A percentile compares a stretch with the other conserved stretches of the same genome.
phyloP scores from a whole-genome alignment of 1,284 basidiomycete genomes.

The Leccinum pallidistipes region DNA sequence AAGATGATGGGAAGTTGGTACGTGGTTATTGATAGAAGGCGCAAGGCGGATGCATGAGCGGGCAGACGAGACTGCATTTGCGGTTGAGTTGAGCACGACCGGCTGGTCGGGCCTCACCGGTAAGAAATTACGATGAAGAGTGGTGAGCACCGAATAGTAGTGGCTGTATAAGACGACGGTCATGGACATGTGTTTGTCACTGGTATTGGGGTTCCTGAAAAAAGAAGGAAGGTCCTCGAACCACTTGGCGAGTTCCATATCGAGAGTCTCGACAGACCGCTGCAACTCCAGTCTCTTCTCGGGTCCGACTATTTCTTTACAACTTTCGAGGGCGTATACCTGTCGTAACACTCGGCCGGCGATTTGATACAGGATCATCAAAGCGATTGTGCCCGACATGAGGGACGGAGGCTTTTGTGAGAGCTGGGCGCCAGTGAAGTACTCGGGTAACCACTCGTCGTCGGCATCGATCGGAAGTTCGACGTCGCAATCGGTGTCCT shows the following conservation, averaged over 20 bases:
- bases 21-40: conserved; percentile 80
- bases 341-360: conserved; percentile 79
- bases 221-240: conserved; percentile 71
- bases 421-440: conserved; percentile 62
- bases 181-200: conserved; percentile 79
- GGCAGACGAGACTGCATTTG: conserved; percentile 78
- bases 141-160: conserved; percentile 86
- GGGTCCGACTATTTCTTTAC: conserved; percentile 69
- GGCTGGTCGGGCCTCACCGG: conserved; percentile 70
- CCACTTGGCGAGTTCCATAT: conserved; percentile 77
- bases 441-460: conserved; percentile 72
- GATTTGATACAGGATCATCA: conserved; percentile 79
- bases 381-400: conserved; percentile 78
- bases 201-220: conserved; percentile 72
- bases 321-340: conserved; percentile 76
- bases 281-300: conserved; percentile 74
- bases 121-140: conserved; percentile 86
- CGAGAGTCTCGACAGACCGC: conserved; percentile 72
- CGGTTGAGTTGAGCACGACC: conserved; percentile 62
- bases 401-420: conserved; percentile 58
- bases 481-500: conserved; percentile 80
- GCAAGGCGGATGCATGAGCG: conserved; percentile 83
- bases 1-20: conserved; percentile 85
- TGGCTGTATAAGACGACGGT: conserved; percentile 87
- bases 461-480: conserved; percentile 81